phyloP scores from a whole-genome alignment of 768 basidiomycete species.

The Goffeauzyma gilvescens region DNA sequence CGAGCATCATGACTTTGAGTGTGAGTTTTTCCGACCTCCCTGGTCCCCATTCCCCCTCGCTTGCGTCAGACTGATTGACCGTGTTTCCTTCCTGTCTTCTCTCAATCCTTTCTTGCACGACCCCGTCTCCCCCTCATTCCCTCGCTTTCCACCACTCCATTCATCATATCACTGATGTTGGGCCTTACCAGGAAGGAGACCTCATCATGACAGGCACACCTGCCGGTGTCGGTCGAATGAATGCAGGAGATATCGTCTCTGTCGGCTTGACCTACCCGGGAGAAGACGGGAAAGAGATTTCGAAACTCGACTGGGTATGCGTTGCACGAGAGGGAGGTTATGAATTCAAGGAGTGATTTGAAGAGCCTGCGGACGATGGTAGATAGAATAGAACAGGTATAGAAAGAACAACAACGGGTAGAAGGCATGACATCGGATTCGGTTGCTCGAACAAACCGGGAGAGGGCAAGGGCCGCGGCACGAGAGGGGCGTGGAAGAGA shows the following conservation, averaged over 20 bases:
- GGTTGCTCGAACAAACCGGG: too few relatives aligned
- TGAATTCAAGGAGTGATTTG: conserved; percentile 36
- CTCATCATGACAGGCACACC: conserved; percentile 74
- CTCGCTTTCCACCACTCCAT: background rate
- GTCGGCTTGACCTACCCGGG: conserved; percentile 46
- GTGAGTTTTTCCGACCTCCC: conserved; percentile 36
- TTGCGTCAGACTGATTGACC: too few relatives aligned
- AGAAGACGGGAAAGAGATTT: conserved; percentile 38
- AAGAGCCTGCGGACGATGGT: too few relatives aligned
- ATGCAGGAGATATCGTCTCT: conserved; percentile 56
- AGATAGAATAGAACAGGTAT: too few relatives aligned
- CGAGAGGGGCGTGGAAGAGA: too few relatives aligned
- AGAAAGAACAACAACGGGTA: too few relatives aligned
- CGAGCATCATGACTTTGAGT: conserved; percentile 93
- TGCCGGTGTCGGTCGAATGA: conserved; percentile 63
- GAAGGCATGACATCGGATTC: too few relatives aligned
- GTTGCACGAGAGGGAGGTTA: conserved; percentile 54
- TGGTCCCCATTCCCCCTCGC: conserved; percentile 2
- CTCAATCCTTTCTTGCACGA: too few relatives aligned
- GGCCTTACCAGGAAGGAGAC: conserved; percentile 53
- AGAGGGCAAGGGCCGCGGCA: too few relatives aligned
- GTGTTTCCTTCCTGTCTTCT: too few relatives aligned
- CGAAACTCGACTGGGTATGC: conserved; percentile 47
- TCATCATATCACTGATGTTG: conserved; percentile 8
- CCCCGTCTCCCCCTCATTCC: too few relatives aligned